Evolutionary conservation across 306 rosid species (phyloP).

Genomic region (Corylus avellana): DNA sequence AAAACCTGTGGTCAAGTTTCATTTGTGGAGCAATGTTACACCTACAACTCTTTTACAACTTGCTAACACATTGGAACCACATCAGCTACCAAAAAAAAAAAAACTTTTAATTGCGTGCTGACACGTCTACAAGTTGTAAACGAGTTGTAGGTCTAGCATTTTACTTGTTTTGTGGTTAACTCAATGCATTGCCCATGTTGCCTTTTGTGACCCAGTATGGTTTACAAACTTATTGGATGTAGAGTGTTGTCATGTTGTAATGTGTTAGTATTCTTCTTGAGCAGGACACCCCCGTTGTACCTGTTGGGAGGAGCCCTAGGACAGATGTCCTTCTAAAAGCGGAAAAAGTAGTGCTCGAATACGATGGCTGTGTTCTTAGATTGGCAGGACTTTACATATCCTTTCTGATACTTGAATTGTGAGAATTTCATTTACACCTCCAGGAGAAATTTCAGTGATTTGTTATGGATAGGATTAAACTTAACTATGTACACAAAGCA

Average conservation of each 20-base stretch:
- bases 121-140: too few species aligned
- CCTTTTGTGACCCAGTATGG: slow-evolving; percentile 3
- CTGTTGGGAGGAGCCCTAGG: slow-evolving; percentile 86
- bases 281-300: slow-evolving; percentile 85
- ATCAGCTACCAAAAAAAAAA: too few species aligned
- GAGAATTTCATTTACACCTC: slow-evolving; percentile 11
- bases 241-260: slow-evolving; percentile 12
- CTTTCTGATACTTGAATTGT: slow-evolving; percentile 43
- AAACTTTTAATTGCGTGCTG: too few species aligned
- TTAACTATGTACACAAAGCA: slow-evolving; percentile 70
- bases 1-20: slow-evolving; percentile 13
- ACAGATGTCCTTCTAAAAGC: slow-evolving; percentile 82
- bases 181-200: slow-evolving; percentile 4
- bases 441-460: slow-evolving; percentile 4
- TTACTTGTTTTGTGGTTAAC: neutral
- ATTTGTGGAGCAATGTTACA: neutral
- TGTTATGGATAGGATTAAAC: slow-evolving; percentile 33
- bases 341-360: slow-evolving; percentile 74
- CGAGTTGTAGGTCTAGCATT: too few species aligned
- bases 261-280: slow-evolving; percentile 23
- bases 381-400: slow-evolving; percentile 95
- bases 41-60: too few species aligned
- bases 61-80: too few species aligned
- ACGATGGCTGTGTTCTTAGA: slow-evolving; percentile 81
- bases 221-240: slow-evolving; percentile 8